These are phyloP conservation scores for Penicillium sclerotigenum DNA, from an alignment of 2,329 filamentous ascomycete genomes.

Conservation along the genomic window DNA sequence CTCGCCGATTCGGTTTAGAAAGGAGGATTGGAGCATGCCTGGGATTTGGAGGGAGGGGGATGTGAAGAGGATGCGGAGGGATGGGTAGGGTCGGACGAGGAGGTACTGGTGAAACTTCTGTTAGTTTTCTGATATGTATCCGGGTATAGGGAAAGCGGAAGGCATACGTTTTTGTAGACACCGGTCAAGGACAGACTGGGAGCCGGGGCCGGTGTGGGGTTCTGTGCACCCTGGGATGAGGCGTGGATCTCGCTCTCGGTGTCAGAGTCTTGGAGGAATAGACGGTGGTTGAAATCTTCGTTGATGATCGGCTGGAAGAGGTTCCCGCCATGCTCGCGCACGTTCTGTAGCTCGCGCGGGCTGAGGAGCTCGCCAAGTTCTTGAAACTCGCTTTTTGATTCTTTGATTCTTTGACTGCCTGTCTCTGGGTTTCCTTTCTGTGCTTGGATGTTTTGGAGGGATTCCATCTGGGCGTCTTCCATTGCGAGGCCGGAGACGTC, in stretches of 20 bases:
- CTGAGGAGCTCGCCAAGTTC: conserved; percentile 69
- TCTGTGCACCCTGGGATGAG: neutral
- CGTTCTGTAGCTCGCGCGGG: conserved; percentile 61
- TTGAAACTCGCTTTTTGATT: conserved; percentile 59
- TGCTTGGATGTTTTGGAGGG: conserved; percentile 50
- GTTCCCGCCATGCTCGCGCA: conserved; percentile 60
- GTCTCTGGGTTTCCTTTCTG: conserved; percentile 23
- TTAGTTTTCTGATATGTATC: neutral
- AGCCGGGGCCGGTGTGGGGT: neutral
- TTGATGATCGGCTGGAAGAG: conserved; percentile 29
- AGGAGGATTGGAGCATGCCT: conserved; percentile 62
- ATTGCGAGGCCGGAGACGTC: conserved; percentile 68
- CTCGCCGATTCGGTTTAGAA: conserved; percentile 45
- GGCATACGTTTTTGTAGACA: conserved; percentile 56
- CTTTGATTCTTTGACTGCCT: conserved; percentile 17
- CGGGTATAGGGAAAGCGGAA: rapidly evolving
- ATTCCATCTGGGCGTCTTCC: conserved; percentile 63
- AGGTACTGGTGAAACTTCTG: conserved; percentile 33
- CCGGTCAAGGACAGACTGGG: conserved; percentile 33
- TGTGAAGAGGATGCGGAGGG: conserved; percentile 64
- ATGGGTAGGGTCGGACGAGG: conserved; percentile 58
- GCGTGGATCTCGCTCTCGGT: conserved; percentile 7
- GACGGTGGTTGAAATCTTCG: conserved; percentile 8
- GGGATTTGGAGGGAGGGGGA: conserved; percentile 65
- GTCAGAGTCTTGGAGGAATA: conserved; percentile 15